Conservation (phyloP, 371 early-diverging fungal species). For the Mucor velutinosus region DNA sequence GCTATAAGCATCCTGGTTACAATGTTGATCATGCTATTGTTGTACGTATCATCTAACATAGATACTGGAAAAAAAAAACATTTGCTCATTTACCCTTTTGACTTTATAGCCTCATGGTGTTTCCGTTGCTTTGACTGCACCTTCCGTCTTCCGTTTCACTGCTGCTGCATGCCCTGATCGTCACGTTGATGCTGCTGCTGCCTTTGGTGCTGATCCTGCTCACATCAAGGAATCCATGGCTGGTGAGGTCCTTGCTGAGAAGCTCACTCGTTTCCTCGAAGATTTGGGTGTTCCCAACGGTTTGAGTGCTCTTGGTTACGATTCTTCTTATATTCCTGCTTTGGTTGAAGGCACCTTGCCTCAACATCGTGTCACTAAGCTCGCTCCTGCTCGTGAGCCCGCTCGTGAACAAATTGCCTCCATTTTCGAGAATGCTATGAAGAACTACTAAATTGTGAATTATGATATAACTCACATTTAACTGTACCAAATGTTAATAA, state of each 20-base stretch:
- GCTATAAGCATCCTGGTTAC: slow-evolving; percentile 84
- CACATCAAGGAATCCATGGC: slow-evolving; percentile 72
- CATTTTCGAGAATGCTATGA: slow-evolving; percentile 73
- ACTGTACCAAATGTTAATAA: neutral
- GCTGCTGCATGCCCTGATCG: slow-evolving; percentile 80
- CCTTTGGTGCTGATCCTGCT: slow-evolving; percentile 78
- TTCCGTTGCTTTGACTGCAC: slow-evolving; percentile 87
- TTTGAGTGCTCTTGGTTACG: slow-evolving; percentile 79
- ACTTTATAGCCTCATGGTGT: slow-evolving; percentile 67
- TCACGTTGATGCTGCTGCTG: slow-evolving; percentile 81
- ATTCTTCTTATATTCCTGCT: slow-evolving; percentile 66
- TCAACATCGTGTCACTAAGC: slow-evolving; percentile 91
- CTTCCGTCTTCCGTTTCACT: slow-evolving; percentile 89
- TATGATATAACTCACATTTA: neutral
- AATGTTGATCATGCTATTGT: slow-evolving; percentile 75
- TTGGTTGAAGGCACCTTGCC: slow-evolving; percentile 88
- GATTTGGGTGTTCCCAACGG: slow-evolving; percentile 84
- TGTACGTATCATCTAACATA: slow-evolving; percentile 32
- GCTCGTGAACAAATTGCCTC: slow-evolving; percentile 68
- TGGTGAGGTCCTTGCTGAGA: slow-evolving; percentile 78
- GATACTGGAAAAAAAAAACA: neutral
- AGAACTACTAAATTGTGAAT: slow-evolving; percentile 53
- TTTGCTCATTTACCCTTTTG: neutral
- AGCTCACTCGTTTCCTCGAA: slow-evolving; percentile 74
- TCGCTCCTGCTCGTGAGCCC: slow-evolving; percentile 76